Percentiles rank a stretch among this genome's conserved stretches.
These are phyloP conservation scores for Colletotrichum lentis DNA, from an alignment of 2,329 filamentous ascomycete genomes.

Conservation along the genomic window DNA sequence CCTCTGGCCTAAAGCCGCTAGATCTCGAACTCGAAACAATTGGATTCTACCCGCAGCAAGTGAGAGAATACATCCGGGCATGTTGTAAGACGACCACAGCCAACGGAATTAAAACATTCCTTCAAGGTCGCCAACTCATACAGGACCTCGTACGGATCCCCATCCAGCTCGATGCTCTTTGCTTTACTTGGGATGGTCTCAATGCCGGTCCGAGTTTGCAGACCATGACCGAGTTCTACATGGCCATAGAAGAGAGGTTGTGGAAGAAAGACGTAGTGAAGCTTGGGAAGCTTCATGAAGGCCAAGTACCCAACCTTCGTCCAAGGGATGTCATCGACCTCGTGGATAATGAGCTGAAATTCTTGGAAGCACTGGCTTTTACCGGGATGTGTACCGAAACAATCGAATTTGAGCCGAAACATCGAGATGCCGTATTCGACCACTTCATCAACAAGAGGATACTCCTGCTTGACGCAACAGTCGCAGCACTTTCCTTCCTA, in stretches of 20 bases:
- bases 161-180: slow-evolving; percentile 26
- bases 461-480: neutral
- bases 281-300: neutral
- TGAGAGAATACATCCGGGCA: slow-evolving; percentile 31
- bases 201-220: neutral
- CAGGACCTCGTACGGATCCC: slow-evolving; percentile 13
- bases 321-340: no score
- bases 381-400: no score
- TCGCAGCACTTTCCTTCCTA: slow-evolving; percentile 1
- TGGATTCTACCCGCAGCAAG: slow-evolving; percentile 50
- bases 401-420: no score
- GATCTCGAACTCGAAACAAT: slow-evolving; percentile 52
- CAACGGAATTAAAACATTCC: slow-evolving; percentile 47
- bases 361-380: no score
- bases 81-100: neutral
- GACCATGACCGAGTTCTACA: slow-evolving; percentile 29
- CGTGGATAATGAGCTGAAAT: no score
- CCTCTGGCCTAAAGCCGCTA: slow-evolving; percentile 32
- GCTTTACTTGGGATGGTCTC: slow-evolving; percentile 10
- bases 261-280: slow-evolving; percentile 18
- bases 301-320: no score
- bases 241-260: slow-evolving; percentile 13
- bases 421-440: no score
- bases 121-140: slow-evolving; percentile 39
- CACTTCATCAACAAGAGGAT: no score